A percentile compares a stretch with the other conserved stretches of the same genome.
phyloP scores from a whole-genome alignment of 2,329 filamentous ascomycete genomes.

The Penicillium sp. region DNA sequence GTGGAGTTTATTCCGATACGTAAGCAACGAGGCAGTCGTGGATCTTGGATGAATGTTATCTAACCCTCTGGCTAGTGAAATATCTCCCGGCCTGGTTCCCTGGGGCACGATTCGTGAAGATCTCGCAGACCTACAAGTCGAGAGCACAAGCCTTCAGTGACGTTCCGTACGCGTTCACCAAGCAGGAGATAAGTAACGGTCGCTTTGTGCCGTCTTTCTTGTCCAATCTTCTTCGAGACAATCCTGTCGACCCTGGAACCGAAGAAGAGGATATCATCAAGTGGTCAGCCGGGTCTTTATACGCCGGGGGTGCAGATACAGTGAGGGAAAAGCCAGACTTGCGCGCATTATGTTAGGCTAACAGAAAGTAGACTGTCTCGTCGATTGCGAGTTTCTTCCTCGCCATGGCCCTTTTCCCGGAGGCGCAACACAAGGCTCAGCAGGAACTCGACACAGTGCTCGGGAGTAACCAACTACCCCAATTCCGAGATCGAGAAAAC shows the following conservation, averaged over 20 bases:
- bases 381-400: conserved; percentile 40
- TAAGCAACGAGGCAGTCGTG: conserved; percentile 1
- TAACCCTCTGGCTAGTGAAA: conserved; percentile 15
- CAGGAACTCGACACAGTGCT: conserved; percentile 32
- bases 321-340: conserved; percentile 12
- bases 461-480: conserved; percentile 22
- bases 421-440: conserved; percentile 44
- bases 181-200: conserved; percentile 32
- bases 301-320: conserved; percentile 38
- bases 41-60: neutral
- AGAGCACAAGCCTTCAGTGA: conserved; percentile 23
- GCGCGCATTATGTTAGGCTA: neutral
- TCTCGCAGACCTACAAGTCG: conserved; percentile 29
- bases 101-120: conserved; percentile 38
- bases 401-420: conserved; percentile 44
- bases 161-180: conserved; percentile 39
- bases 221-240: conserved; percentile 33
- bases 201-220: conserved; percentile 34
- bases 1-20: conserved; percentile 40
- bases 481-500: conserved; percentile 29
- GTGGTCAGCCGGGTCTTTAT: conserved; percentile 34
- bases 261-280: conserved; percentile 26
- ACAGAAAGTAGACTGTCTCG: conserved; percentile 30
- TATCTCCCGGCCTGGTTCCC: conserved; percentile 41
- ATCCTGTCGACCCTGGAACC: conserved; percentile 17